phyloP scores from a whole-genome alignment of 257 asterid species.

The Nicotiana knightiana region DNA sequence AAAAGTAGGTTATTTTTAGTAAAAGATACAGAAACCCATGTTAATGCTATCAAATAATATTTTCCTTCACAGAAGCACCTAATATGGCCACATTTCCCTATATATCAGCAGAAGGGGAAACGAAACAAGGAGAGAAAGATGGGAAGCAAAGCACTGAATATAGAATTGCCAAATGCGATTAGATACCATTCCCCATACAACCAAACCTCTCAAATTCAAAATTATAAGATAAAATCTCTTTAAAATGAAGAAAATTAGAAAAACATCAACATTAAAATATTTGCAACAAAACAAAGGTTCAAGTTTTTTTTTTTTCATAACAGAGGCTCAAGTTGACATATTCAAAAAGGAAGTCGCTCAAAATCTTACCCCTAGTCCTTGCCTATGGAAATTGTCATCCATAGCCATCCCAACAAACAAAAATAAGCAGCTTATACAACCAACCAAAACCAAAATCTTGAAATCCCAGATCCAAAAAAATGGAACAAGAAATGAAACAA shows the following conservation, averaged over 20 bases:
- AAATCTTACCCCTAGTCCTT: background rate
- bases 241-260: background rate
- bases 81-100: background rate
- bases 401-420: background rate
- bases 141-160: background rate
- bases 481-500: background rate
- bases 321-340: background rate
- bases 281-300: background rate
- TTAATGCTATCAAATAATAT: background rate
- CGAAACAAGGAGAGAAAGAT: background rate
- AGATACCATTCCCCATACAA: background rate
- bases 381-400: constrained; percentile 1
- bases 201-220: background rate
- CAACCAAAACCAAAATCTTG: background rate
- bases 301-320: background rate
- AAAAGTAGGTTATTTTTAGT: background rate
- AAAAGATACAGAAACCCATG: background rate
- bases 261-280: background rate
- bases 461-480: background rate
- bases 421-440: background rate
- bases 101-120: background rate
- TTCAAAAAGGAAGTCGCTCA: background rate
- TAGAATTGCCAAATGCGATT: background rate
- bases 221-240: too few relatives aligned
- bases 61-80: background rate